Conservation (phyloP, 768 basidiomycete species). For the Pleurotus cornucopiae region DNA sequence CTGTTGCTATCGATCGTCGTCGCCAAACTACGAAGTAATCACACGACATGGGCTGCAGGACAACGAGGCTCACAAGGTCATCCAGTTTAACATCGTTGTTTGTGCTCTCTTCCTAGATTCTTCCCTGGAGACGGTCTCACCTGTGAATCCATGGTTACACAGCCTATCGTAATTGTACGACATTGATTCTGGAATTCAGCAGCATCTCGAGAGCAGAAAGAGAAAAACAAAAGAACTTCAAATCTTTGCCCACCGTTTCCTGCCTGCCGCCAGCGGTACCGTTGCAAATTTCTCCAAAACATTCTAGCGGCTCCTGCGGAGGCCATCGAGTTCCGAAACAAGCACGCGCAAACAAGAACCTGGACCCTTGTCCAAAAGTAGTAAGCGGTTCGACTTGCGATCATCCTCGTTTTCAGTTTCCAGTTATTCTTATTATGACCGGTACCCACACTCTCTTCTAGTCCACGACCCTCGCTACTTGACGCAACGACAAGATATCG, state of each 20-base stretch:
- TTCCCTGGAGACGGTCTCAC: constrained; percentile 3
- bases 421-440: constrained; percentile 8
- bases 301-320: background rate
- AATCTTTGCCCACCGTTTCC: background rate
- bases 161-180: background rate
- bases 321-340: background rate
- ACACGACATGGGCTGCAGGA: background rate
- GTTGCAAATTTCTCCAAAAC: background rate
- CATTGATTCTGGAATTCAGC: background rate
- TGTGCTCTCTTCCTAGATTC: background rate
- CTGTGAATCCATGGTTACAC: constrained; percentile 1
- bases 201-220: background rate
- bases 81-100: background rate
- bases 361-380: constrained; percentile 2
- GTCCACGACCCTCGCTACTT: background rate
- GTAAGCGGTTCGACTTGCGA: constrained; percentile 6
- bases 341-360: background rate
- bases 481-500: background rate
- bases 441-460: constrained; percentile 8
- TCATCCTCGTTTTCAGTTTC: constrained; percentile 5
- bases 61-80: background rate
- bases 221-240: background rate
- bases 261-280: background rate
- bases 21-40: too few species aligned
- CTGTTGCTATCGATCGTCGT: too few species aligned